Conservation (phyloP, 139 green algal species). For the Zygnema cylindricum region DNA sequence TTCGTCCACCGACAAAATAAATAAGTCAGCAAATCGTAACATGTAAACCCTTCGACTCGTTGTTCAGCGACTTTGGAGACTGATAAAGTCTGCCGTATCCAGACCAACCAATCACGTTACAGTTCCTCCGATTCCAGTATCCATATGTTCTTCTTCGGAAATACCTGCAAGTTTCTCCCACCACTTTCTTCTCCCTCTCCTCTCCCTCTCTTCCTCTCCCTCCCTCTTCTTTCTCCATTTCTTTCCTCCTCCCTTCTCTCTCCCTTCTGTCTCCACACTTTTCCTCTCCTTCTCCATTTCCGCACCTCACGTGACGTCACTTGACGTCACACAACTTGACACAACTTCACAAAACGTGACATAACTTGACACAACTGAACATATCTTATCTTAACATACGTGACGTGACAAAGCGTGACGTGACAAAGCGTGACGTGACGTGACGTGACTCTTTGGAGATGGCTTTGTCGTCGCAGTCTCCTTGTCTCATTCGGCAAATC, state of each 20-base stretch:
- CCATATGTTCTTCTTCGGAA: too few species aligned
- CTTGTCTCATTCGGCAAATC: too few species aligned
- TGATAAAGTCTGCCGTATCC: neutral
- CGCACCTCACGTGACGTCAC: too few species aligned
- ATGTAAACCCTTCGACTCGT: neutral
- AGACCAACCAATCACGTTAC: neutral
- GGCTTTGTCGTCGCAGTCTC: too few species aligned
- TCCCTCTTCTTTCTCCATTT: neutral
- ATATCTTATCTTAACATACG: too few species aligned
- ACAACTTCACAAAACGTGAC: too few species aligned
- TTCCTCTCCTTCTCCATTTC: neutral
- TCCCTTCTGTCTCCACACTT: neutral
- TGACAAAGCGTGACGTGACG: too few species aligned
- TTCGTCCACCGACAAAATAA: neutral
- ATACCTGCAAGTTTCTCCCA: too few species aligned
- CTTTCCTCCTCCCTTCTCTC: neutral
- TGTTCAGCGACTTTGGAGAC: neutral
- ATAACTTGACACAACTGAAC: too few species aligned
- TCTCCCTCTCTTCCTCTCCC: neutral
- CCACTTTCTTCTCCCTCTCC: neutral
- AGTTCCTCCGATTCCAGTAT: neutral
- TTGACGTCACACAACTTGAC: too few species aligned
- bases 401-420: too few species aligned
- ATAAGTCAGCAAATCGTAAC: neutral
- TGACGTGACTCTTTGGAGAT: too few species aligned